These are phyloP conservation scores for Penicillium coprophilum DNA, from an alignment of 495 filamentous ascomycete genomes.

Conservation along the genomic window DNA sequence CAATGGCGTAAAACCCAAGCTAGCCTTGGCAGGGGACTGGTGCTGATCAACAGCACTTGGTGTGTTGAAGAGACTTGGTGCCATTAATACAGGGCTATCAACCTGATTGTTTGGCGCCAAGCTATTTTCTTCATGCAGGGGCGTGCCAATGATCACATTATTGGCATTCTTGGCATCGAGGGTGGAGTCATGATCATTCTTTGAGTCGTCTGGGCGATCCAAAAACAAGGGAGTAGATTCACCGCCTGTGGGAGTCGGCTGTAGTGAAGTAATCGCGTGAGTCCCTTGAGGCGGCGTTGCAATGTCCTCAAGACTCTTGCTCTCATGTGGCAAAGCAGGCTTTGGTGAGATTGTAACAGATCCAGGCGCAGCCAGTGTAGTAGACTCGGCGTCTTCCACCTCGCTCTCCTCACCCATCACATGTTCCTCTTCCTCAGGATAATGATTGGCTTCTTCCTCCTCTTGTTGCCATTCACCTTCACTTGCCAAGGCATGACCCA, in stretches of 20 bases:
- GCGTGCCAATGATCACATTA: constrained; percentile 12
- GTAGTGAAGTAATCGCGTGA: constrained; percentile 17
- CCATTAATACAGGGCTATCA: constrained; percentile 24
- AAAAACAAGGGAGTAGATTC: constrained; percentile 19
- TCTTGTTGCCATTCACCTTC: constrained; percentile 15
- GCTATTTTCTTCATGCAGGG: constrained; percentile 18
- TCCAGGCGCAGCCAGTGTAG: constrained; percentile 19
- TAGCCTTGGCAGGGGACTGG: constrained; percentile 27
- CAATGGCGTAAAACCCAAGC: constrained; percentile 60
- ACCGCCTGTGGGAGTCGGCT: constrained; percentile 18
- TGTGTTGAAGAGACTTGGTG: constrained; percentile 26
- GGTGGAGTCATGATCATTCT: constrained; percentile 18
- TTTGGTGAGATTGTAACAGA: neutral
- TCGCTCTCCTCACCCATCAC: constrained; percentile 18
- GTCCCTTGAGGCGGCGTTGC: constrained; percentile 9
- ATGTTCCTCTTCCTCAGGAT: constrained; percentile 20
- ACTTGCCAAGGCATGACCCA: neutral
- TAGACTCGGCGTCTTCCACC: constrained; percentile 25
- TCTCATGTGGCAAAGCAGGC: constrained; percentile 21
- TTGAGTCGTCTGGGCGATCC: constrained; percentile 33
- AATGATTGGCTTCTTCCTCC: constrained; percentile 10
- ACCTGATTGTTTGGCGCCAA: constrained; percentile 14
- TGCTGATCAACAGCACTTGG: constrained; percentile 21
- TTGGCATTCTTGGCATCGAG: constrained; percentile 11
- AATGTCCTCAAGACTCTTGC: constrained; percentile 17